Conservation (phyloP, 768 basidiomycete genomes). For the Termitomyces sp. region DNA sequence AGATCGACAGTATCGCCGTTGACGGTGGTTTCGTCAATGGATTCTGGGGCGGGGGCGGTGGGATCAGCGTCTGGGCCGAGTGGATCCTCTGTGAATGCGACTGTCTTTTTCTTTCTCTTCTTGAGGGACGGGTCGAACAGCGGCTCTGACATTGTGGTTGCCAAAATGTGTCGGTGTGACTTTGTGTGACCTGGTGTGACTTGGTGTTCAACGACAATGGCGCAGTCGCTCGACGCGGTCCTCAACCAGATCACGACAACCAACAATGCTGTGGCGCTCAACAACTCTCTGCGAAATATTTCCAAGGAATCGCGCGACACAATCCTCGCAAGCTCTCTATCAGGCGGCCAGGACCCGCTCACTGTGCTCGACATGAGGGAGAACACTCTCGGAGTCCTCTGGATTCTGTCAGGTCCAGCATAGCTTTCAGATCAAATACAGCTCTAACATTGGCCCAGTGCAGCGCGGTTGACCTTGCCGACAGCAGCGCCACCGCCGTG, state of each 20-base stretch:
- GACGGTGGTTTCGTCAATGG: conserved; percentile 64
- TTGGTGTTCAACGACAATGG: neutral
- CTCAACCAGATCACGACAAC: conserved; percentile 41
- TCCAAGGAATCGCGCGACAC: conserved; percentile 55
- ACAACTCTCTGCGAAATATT: conserved; percentile 38
- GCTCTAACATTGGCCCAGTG: conserved; percentile 29
- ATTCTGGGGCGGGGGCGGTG: conserved; percentile 68
- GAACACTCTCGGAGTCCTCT: conserved; percentile 63
- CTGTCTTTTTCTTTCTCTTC: conserved; percentile 84
- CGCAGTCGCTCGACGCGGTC: conserved; percentile 27
- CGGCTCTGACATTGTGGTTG: conserved; percentile 54
- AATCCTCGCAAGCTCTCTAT: conserved; percentile 46
- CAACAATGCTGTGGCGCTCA: conserved; percentile 29
- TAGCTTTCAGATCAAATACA: neutral
- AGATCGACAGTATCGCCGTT: conserved; percentile 73
- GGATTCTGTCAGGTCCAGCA: conserved; percentile 56
- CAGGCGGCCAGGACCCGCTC: conserved; percentile 66
- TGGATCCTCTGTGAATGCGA: conserved; percentile 81
- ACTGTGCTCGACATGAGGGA: conserved; percentile 43
- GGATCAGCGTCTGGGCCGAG: conserved; percentile 80
- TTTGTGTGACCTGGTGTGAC: neutral
- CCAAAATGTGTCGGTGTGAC: neutral
- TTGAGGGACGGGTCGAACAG: conserved; percentile 81
- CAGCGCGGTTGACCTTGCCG: conserved; percentile 46
- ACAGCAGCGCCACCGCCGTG: conserved; percentile 36